Conservation (phyloP, 345 rosid species). For the Salix udensis region DNA sequence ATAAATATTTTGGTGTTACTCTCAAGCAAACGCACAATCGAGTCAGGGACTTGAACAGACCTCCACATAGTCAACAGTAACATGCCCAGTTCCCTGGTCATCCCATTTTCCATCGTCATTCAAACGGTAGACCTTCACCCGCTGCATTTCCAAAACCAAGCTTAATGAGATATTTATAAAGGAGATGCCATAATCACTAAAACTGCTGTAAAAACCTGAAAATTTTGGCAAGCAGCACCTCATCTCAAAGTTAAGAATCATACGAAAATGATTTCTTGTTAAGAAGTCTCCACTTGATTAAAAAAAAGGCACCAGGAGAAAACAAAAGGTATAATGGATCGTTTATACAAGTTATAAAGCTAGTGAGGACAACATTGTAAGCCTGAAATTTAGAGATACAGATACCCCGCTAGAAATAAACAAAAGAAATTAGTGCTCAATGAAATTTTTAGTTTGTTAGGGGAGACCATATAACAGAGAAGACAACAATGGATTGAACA, state of each 20-base stretch:
- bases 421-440: no score
- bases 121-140: slow-evolving; percentile 79
- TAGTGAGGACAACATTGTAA: neutral
- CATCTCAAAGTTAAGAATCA: neutral
- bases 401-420: neutral
- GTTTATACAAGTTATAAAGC: neutral
- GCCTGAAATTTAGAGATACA: neutral
- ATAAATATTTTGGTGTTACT: neutral
- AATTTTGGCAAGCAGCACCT: neutral
- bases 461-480: neutral
- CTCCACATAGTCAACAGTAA: slow-evolving; percentile 78
- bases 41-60: slow-evolving; percentile 36
- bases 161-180: neutral
- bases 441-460: no score
- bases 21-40: neutral
- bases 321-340: neutral
- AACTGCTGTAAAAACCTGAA: neutral
- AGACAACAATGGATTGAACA: neutral
- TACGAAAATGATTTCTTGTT: neutral
- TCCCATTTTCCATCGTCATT: slow-evolving; percentile 88
- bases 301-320: neutral
- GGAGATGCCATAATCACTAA: neutral
- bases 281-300: neutral
- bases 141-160: slow-evolving; percentile 39
- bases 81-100: slow-evolving; percentile 90